Base-by-base conservation (phyloP, 176 grass and related monocot genomes). In the Oryza punctata region DNA sequence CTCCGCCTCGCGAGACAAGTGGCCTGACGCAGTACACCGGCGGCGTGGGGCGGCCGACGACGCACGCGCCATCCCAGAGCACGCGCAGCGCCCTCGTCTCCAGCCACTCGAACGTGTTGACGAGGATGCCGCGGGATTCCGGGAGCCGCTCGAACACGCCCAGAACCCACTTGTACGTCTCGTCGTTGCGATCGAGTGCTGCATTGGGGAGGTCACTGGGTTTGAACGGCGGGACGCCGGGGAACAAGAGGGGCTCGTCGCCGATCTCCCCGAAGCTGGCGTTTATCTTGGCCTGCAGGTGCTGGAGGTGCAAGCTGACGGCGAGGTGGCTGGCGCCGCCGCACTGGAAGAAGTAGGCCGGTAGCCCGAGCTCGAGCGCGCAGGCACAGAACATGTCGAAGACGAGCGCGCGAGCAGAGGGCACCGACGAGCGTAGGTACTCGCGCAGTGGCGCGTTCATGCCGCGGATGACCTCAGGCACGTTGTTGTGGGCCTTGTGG, bases 351-450 rank as follows among this genome's bases (percentile, higher is more conserved):
- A 79, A n/a, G 73, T 86, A 88, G 28, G 78, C 86, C 1, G 86
- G 90, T 8, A 92, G 4, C 15, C 19, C 44, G 64, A 92, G 82
- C 3, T 88, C 54, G 32, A 88, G 66, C n/a, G 76, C 78, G 57
- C 78, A 78, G 16, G 69, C 70, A 67, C 86, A 82, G 72, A 92
- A 92, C 15, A 80, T 70, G 84, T 89, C 90, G 29, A 89, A 37
- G 37, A 92, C 33, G 21, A 89, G 26, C 0, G 90, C 78, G 50
- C 68, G 8, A 59, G 33, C 30, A 19, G 67, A 18, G 8, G 61
- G 13, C 0, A 74, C 46, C 28, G 25, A 6, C 7, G 79, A 66
- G 27, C 50, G n/a, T 0, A 77, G 65, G 25, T 72, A n/a, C 2
- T 4, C 63, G 0, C 47, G 43, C 11, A 89, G 67, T 50, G 47